These are phyloP conservation scores for Fragaria nilgerrensis DNA, from an alignment of 306 rosid genomes.

Conservation along the genomic window DNA sequence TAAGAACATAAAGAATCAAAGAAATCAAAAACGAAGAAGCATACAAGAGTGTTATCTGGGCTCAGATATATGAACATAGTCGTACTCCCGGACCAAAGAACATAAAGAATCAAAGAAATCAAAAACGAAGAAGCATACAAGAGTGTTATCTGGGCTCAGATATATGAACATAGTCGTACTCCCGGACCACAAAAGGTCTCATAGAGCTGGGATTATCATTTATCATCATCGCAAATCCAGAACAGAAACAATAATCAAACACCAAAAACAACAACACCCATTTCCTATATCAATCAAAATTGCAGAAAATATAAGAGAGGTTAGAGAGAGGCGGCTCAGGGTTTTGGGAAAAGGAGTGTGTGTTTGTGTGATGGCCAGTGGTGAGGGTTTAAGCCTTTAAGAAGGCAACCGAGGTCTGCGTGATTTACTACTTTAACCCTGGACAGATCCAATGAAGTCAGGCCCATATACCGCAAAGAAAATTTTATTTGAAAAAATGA, in stretches of 20 bases:
- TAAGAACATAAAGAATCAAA: neutral
- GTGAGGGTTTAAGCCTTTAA: neutral
- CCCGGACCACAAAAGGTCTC: slow-evolving; percentile 45
- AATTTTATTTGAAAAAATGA: too few species aligned
- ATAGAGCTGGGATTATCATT: slow-evolving; percentile 44
- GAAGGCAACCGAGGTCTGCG: neutral
- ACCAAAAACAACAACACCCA: neutral
- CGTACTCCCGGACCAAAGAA: slow-evolving; percentile 43
- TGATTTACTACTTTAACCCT: neutral
- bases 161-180: slow-evolving; percentile 20
- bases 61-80: slow-evolving; percentile 30
- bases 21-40: neutral
- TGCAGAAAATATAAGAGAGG: neutral
- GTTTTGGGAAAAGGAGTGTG: neutral
- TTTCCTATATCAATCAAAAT: neutral
- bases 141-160: slow-evolving; percentile 27
- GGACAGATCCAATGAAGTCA: neutral
- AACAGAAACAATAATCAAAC: neutral
- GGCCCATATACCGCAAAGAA: too few species aligned
- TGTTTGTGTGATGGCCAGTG: neutral
- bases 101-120: neutral
- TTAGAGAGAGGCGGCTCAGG: neutral
- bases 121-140: neutral
- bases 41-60: neutral
- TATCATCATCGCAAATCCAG: slow-evolving; percentile 26